Base-by-base conservation (phyloP, 2,329 filamentous ascomycete genomes). In the Phyllosticta paracitricarpa region DNA sequence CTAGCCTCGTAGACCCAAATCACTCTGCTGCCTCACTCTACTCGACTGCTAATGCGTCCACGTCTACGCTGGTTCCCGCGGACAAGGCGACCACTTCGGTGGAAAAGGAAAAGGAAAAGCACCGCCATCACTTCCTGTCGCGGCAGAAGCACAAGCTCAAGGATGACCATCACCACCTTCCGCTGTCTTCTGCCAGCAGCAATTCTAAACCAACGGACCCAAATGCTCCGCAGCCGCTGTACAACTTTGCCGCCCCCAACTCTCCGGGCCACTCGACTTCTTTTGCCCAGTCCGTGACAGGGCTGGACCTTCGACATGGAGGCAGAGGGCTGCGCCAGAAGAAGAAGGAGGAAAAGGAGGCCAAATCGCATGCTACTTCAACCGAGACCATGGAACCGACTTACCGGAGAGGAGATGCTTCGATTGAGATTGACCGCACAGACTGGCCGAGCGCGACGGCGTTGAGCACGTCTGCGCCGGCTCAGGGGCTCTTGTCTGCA, bases 221-320 rank as follows among this genome's bases (percentile, higher is more conserved):
- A 0, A 86, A 78, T 68, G 88, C 88, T 2, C 88, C 89, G 0
- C 87, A 84, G 66, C 89, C 88, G 60, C 74, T 93, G 4, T 93
- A 93, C 76, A 91, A 85, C 64, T 92, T 93, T 73, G 88, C 85
- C 62, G 74, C 89, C 1, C 89, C 89, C 1, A 81, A 86, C 7
- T 91, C 87, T 63, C 88, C 89, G 1, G 86, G 82, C 0, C 84
- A 86, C 14, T 82, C 80, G 57, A 82, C 79, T 58, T 82, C 82
- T 33, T 96, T 97, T 71, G 81, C 86, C 48, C 95, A 94, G 75
- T 88, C 87, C 2, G 89, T 94, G 69, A 93, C 89, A 63, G 89
- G 88, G 0, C 78, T 93, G 53, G 89, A 93, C 72, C 76, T 93
- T 26, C 81, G 89, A 58, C 89, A 93, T 75, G 89, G 88, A 52